These are phyloP conservation scores for Populus hybrid DNA, from an alignment of 441 rosid genomes.

Conservation along the genomic window DNA sequence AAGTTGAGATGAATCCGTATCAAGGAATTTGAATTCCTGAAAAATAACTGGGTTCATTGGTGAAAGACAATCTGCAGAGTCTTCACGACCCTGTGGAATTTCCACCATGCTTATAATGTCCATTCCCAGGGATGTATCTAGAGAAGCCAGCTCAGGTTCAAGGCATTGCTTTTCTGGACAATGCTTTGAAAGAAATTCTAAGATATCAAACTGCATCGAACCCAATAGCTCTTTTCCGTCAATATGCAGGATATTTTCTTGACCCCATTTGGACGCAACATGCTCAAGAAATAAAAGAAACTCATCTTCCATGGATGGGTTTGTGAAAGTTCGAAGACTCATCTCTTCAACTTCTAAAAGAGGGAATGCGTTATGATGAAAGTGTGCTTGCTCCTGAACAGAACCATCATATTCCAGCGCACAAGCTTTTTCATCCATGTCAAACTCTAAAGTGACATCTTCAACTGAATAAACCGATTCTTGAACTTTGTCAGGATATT, in stretches of 20 bases:
- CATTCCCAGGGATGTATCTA: constrained; percentile 30
- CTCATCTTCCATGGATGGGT: constrained; percentile 44
- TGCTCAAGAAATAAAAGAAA: constrained; percentile 48
- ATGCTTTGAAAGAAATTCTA: constrained; percentile 46
- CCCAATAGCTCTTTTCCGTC: constrained; percentile 46
- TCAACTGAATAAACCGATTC: constrained; percentile 53
- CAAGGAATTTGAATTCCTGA: constrained; percentile 59
- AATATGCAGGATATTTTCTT: constrained; percentile 28
- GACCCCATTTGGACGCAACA: constrained; percentile 32
- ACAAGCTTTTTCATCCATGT: constrained; percentile 34
- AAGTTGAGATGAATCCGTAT: constrained; percentile 44
- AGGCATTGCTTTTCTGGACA: constrained; percentile 40
- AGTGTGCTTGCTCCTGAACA: constrained; percentile 35
- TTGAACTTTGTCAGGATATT: constrained; percentile 34
- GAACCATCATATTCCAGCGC: constrained; percentile 47
- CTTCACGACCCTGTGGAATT: constrained; percentile 22
- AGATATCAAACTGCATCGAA: constrained; percentile 34
- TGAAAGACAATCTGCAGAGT: constrained; percentile 28
- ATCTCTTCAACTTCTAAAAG: constrained; percentile 73
- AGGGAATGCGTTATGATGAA: constrained; percentile 43
- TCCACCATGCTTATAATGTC: constrained; percentile 55
- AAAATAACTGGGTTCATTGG: constrained; percentile 33
- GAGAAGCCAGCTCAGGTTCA: constrained; percentile 38
- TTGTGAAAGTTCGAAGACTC: constrained; percentile 36
- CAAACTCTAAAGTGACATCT: constrained; percentile 41